These are phyloP conservation scores for Epichloe festucae DNA, from an alignment of 2,329 filamentous ascomycete species.

Conservation along the genomic window DNA sequence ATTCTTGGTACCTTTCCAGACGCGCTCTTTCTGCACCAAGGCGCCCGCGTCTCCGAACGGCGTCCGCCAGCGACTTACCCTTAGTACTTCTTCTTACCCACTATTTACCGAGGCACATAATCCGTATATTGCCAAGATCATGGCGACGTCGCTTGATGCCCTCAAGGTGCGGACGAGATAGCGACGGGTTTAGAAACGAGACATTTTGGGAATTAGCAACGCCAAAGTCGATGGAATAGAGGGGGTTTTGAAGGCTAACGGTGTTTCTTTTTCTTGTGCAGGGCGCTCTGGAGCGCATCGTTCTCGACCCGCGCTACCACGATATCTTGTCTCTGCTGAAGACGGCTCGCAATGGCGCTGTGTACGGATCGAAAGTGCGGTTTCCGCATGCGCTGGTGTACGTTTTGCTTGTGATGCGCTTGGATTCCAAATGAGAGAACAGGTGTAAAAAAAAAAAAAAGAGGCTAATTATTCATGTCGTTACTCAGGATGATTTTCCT, in stretches of 20 bases:
- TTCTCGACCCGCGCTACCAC: conserved; percentile 75
- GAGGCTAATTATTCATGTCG: background rate
- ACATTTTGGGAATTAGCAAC: too few relatives aligned
- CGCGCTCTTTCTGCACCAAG: background rate
- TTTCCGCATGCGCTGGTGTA: conserved; percentile 92
- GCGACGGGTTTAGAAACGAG: background rate
- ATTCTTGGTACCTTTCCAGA: background rate
- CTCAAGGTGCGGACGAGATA: conserved; percentile 14
- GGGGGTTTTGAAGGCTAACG: background rate
- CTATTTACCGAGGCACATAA: conserved; percentile 12
- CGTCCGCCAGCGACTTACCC: too few relatives aligned
- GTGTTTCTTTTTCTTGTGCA: background rate
- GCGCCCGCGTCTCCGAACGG: too few relatives aligned
- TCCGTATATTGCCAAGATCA: conserved; percentile 5
- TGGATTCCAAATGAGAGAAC: background rate
- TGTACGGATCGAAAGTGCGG: conserved; percentile 94
- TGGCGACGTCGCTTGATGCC: conserved; percentile 16
- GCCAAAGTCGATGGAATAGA: too few relatives aligned
- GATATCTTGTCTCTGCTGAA: conserved; percentile 78
- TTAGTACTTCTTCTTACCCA: background rate
- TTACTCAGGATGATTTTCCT: conserved; percentile 75
- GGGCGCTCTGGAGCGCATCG: conserved; percentile 55
- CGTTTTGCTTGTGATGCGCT: conserved; percentile 12
- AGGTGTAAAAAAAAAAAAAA: too few relatives aligned
- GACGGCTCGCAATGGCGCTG: conserved; percentile 87